Percentiles rank a stretch among this genome's conserved stretches.
phyloP scores from a whole-genome alignment of 108 stramenopile genomes.

The Hondaea fermentalgiana region DNA sequence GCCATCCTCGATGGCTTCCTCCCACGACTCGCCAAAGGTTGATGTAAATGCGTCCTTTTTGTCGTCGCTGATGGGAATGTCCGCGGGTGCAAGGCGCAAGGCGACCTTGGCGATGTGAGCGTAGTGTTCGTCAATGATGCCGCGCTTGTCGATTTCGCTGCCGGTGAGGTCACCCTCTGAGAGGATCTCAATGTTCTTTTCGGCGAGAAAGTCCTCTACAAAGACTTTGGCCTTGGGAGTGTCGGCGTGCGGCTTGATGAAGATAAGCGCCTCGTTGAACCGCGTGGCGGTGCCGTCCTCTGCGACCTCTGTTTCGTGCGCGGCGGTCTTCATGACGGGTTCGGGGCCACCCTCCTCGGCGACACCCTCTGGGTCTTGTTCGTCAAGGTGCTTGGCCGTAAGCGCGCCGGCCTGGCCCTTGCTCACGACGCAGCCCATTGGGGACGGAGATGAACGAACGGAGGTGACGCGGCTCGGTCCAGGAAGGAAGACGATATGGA shows the following conservation, averaged over 20 bases:
- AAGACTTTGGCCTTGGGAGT: neutral
- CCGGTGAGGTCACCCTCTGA: neutral
- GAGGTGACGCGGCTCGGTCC: too few relatives aligned
- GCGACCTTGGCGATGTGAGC: constrained; percentile 14
- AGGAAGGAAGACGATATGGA: too few relatives aligned
- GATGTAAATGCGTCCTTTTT: neutral
- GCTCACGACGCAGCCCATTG: too few relatives aligned
- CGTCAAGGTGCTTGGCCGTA: too few relatives aligned
- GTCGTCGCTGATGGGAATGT: neutral
- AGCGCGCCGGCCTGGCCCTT: too few relatives aligned
- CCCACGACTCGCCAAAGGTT: neutral
- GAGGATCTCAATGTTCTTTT: neutral
- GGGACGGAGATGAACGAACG: too few relatives aligned
- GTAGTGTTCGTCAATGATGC: constrained; percentile 24
- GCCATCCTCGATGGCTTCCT: neutral
- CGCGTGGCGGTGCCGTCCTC: neutral
- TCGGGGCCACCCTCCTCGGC: too few relatives aligned
- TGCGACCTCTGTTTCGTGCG: neutral
- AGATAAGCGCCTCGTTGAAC: constrained; percentile 18
- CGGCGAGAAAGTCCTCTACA: neutral
- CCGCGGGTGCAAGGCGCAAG: neutral
- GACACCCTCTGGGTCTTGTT: too few relatives aligned
- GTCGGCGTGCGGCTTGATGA: constrained; percentile 26
- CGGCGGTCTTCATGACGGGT: too few relatives aligned
- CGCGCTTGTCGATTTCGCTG: neutral